Evolutionary conservation across 768 basidiomycete species (phyloP), one percentile per base, ranked within the genome.

Genomic region (Tylopilus sp.): DNA sequence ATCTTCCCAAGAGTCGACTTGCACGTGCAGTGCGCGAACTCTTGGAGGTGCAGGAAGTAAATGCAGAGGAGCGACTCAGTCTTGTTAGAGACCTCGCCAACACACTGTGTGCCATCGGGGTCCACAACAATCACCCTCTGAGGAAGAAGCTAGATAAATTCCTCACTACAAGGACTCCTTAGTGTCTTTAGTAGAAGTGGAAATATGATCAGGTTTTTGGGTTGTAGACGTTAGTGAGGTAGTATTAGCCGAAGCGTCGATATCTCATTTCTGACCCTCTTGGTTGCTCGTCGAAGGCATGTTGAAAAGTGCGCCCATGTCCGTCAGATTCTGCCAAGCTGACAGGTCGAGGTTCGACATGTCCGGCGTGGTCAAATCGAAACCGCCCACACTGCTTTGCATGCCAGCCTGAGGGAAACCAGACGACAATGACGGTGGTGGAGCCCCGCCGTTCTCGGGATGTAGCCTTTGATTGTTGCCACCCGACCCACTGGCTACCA

Each of bases 101-200:
- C 10, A 69, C 74, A 23, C 66, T 89, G 57, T 72, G 74, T 51
- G 67, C 71, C 35, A 70, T 76, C 25, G 87, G 87, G 18, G 71
- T 89, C 36, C 81, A 78, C 23, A 65, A 73, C 30, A 82, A 83
- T 51, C 85, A 88, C 63, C 75, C 80, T n/a, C 71, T 89, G 47
- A 79, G 85, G 44, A 88, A 81, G 69, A 82, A 75, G 60, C 58
- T 89, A 51, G 83, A 83, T 50, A 88, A 80, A 65, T 83, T 75
- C 61, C 54, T 77, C 18, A 50, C 54, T 20, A 61, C 57, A 17
- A 54, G 57, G 15, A 49, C 23, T 20, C 53, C 26, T 12, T 40
- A 35, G 20, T 11, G 21, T 50, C 44, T 44, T 45, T 47, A 22
- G 20, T 13, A 35, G 22, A 45, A 38, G 35, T 48, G 50, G 21